A percentile compares a stretch with the other conserved stretches of the same genome.
Conservation (phyloP, 2,329 filamentous ascomycete species). For the Sporothrix euskadiensis region DNA sequence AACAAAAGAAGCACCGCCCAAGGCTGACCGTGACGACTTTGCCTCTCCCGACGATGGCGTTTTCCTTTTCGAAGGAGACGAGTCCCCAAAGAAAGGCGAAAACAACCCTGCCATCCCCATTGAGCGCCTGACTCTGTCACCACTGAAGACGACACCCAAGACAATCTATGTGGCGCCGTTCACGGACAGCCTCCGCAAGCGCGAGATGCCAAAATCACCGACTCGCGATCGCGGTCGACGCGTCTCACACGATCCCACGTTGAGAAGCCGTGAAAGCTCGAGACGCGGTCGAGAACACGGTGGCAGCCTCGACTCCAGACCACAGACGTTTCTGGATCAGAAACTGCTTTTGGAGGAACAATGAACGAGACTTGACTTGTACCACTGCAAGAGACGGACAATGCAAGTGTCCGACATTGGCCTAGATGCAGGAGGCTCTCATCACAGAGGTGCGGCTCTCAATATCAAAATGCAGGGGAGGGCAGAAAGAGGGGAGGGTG, state of each 20-base stretch:
- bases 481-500: background rate
- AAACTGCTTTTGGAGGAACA: background rate
- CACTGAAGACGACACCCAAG: background rate
- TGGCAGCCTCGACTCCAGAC: conserved; percentile 13
- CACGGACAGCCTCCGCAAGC: conserved; percentile 31
- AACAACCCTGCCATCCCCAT: background rate
- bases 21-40: background rate
- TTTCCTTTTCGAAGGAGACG: background rate
- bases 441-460: background rate
- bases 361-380: background rate
- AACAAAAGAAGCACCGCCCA: background rate
- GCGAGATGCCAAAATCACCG: background rate
- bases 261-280: background rate
- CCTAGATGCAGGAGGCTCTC: background rate
- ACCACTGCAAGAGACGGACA: background rate
- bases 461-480: background rate
- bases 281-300: background rate
- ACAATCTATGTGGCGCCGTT: conserved; percentile 24
- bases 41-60: background rate
- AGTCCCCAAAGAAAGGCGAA: background rate
- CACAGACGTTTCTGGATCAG: background rate
- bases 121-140: background rate
- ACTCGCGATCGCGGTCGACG: background rate
- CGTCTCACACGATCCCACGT: background rate
- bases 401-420: background rate